These are phyloP conservation scores for Auriscalpium microsporum DNA, from an alignment of 768 basidiomycete genomes.

Conservation along the genomic window DNA sequence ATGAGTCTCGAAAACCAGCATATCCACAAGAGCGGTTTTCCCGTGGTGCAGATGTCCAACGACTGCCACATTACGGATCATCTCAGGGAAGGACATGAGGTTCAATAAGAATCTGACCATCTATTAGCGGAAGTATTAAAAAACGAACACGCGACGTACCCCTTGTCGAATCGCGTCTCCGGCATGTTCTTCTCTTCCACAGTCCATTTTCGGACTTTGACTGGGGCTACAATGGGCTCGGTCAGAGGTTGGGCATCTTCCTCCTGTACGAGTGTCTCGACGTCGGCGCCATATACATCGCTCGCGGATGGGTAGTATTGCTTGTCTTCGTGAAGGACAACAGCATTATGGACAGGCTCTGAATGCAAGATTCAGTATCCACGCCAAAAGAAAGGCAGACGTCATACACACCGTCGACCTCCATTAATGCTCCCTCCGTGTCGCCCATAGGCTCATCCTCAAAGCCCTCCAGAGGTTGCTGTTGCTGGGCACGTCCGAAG, in stretches of 20 bases:
- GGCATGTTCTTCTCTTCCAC: conserved; percentile 95
- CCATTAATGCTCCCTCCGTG: conserved; percentile 65
- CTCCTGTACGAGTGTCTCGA: conserved; percentile 96
- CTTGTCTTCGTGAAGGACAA: conserved; percentile 93
- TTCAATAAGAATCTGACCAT: conserved; percentile 75
- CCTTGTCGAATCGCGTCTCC: conserved; percentile 94
- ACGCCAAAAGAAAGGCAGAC: neutral
- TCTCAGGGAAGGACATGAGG: conserved; percentile 85
- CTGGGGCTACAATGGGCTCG: conserved; percentile 91
- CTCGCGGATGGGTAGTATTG: conserved; percentile 92
- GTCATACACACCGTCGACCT: conserved; percentile 59
- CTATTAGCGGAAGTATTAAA: neutral
- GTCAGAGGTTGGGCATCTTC: conserved; percentile 94
- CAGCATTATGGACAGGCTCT: conserved; percentile 77
- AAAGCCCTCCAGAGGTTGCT: conserved; percentile 69
- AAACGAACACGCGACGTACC: conserved; percentile 40
- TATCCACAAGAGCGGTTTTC: conserved; percentile 94
- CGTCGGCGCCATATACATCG: conserved; percentile 88
- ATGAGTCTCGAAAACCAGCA: conserved; percentile 96
- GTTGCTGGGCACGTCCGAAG: conserved; percentile 28
- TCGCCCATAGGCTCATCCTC: conserved; percentile 56
- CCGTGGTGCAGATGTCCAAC: conserved; percentile 98
- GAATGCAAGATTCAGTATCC: conserved; percentile 3
- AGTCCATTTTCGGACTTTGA: conserved; percentile 91
- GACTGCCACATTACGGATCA: conserved; percentile 93